phyloP scores from a whole-genome alignment of 768 basidiomycete genomes.

The Suillus bovinus region DNA sequence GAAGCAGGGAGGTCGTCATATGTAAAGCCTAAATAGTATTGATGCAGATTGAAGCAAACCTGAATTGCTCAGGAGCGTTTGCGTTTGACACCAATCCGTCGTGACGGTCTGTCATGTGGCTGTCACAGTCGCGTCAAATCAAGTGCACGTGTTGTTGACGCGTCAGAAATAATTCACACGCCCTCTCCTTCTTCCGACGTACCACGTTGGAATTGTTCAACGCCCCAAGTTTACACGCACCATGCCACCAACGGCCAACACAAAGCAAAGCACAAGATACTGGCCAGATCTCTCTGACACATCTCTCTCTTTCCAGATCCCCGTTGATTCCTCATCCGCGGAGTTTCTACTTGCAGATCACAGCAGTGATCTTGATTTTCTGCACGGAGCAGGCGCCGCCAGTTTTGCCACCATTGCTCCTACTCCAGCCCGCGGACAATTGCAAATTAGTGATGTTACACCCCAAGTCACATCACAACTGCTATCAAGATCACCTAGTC shows the following conservation, averaged over 20 bases:
- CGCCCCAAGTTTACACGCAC: conserved; percentile 12
- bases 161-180: conserved; percentile 29
- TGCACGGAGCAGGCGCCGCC: conserved; percentile 40
- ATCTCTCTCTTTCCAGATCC: conserved; percentile 49
- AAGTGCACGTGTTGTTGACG: conserved; percentile 30
- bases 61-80: conserved; percentile 4
- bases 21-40: background rate
- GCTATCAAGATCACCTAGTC: conserved; percentile 13
- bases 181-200: background rate
- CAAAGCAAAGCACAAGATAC: conserved; percentile 51
- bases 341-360: conserved; percentile 43
- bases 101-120: background rate
- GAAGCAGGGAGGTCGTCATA: background rate
- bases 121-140: conserved; percentile 11
- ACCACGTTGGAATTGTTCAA: background rate
- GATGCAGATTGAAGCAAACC: conserved; percentile 5
- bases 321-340: conserved; percentile 35
- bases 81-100: background rate
- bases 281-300: conserved; percentile 52
- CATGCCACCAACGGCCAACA: conserved; percentile 27
- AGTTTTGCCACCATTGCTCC: conserved; percentile 37
- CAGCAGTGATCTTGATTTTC: conserved; percentile 39
- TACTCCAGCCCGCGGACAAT: conserved; percentile 29
- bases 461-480: conserved; percentile 33
- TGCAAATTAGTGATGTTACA: conserved; percentile 43